Evolutionary conservation across 2,329 filamentous ascomycete genomes (phyloP).

Genomic region (Salinomyces thailandicus): DNA sequence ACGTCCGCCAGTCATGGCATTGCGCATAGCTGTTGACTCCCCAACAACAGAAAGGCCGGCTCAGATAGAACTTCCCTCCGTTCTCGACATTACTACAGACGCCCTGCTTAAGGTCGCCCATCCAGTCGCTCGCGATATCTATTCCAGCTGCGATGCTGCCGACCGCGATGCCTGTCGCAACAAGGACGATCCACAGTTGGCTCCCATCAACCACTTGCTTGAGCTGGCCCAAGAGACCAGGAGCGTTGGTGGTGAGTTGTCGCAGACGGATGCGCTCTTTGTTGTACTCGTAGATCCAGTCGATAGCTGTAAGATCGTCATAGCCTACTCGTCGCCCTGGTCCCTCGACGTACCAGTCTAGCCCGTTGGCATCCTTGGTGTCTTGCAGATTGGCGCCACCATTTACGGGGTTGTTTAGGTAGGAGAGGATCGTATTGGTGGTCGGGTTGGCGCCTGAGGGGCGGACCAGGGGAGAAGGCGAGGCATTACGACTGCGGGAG

Average conservation of each 20-base stretch:
- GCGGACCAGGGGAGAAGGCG: slow-evolving; percentile 20
- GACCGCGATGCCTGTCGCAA: slow-evolving; percentile 73
- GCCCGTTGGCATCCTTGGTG: slow-evolving; percentile 33
- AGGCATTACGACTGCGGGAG: slow-evolving; percentile 22
- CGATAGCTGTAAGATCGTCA: slow-evolving; percentile 91
- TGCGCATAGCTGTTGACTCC: slow-evolving; percentile 71
- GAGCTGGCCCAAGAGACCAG: slow-evolving; percentile 61
- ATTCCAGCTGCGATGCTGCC: slow-evolving; percentile 80
- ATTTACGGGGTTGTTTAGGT: slow-evolving; percentile 30
- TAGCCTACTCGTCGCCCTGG: slow-evolving; percentile 85
- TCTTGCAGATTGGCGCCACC: slow-evolving; percentile 31
- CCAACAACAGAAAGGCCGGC: slow-evolving; percentile 84
- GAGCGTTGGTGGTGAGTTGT: slow-evolving; percentile 58
- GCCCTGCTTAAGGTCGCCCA: slow-evolving; percentile 83
- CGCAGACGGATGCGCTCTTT: slow-evolving; percentile 85
- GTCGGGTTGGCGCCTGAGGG: slow-evolving; percentile 19
- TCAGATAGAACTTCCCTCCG: slow-evolving; percentile 78
- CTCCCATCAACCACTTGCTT: slow-evolving; percentile 69
- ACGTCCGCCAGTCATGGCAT: slow-evolving; percentile 78
- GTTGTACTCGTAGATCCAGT: slow-evolving; percentile 98
- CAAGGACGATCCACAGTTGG: slow-evolving; percentile 83
- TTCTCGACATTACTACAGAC: slow-evolving; percentile 69
- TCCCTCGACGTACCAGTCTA: slow-evolving; percentile 84
- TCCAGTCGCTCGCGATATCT: slow-evolving; percentile 83
- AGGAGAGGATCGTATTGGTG: slow-evolving; percentile 33